Evolutionary conservation across 164 flowering plant species (phyloP).

Genomic region (Taxillus chinensis): DNA sequence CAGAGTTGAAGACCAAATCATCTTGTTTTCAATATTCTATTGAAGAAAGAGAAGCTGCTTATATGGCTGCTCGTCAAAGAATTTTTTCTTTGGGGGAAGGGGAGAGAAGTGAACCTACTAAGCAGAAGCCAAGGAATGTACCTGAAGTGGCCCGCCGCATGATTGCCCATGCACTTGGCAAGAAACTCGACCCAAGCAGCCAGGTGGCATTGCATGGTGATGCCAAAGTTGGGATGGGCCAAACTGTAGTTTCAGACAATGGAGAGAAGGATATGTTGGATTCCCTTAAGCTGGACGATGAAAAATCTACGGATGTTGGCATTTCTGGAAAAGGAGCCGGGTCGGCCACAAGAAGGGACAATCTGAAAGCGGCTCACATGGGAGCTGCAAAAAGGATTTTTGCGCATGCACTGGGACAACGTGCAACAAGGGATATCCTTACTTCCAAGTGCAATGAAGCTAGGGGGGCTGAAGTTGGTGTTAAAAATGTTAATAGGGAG

Average conservation of each 20-base stretch:
- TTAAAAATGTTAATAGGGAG: neutral
- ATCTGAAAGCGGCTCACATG: slow-evolving; percentile 37
- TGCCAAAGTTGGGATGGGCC: neutral
- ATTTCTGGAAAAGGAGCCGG: slow-evolving; percentile 15
- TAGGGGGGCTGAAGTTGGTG: slow-evolving; percentile 3
- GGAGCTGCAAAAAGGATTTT: slow-evolving; percentile 93
- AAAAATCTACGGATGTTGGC: slow-evolving; percentile 8
- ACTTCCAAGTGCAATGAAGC: slow-evolving; percentile 15
- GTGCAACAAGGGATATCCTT: slow-evolving; percentile 22
- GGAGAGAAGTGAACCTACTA: slow-evolving; percentile 24
- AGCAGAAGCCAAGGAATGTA: slow-evolving; percentile 49
- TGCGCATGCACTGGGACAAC: slow-evolving; percentile 68
- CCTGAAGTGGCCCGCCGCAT: slow-evolving; percentile 90
- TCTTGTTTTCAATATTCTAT: slow-evolving; percentile 26
- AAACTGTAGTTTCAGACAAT: slow-evolving; percentile 3
- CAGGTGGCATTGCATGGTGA: slow-evolving; percentile 15
- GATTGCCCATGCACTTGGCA: slow-evolving; percentile 93
- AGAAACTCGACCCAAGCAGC: slow-evolving; percentile 23
- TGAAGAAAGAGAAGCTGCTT: slow-evolving; percentile 76
- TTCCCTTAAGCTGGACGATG: slow-evolving; percentile 8
- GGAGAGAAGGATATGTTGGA: slow-evolving; percentile 9
- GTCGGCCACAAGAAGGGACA: slow-evolving; percentile 14
- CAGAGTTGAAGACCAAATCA: slow-evolving; percentile 25
- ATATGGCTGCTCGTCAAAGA: slow-evolving; percentile 77
- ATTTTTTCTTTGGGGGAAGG: slow-evolving; percentile 48